A percentile compares a stretch with the other conserved stretches of the same genome.
phyloP scores from a whole-genome alignment of 78 protist genomes.

The Anaeramoeba flamelloides region DNA sequence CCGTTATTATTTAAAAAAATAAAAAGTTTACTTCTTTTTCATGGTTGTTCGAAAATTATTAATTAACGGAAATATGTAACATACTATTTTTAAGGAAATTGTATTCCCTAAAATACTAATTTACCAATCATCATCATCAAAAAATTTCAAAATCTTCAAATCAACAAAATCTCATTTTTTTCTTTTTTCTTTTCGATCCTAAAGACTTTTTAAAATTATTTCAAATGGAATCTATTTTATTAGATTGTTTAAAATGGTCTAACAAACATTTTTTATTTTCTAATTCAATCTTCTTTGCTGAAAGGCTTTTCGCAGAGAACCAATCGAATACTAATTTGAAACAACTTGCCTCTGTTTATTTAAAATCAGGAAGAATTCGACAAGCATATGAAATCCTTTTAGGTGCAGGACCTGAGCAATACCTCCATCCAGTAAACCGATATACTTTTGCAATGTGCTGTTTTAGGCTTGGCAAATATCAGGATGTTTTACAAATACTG shows the following conservation, averaged over 20 bases:
- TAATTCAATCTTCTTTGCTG: constrained; percentile 23
- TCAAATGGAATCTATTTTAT: not conserved
- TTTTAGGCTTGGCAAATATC: not conserved
- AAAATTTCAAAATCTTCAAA: too few species aligned
- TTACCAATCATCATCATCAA: too few species aligned
- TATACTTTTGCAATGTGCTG: constrained; percentile 13
- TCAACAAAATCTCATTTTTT: too few species aligned
- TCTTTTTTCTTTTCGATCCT: too few species aligned
- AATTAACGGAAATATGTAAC: too few species aligned
- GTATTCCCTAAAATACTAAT: too few species aligned
- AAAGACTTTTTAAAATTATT: too few species aligned
- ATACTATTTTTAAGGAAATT: too few species aligned
- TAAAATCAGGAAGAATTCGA: not conserved
- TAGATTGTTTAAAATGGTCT: not conserved
- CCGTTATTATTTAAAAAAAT: too few species aligned
- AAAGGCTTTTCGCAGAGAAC: constrained; percentile 11
- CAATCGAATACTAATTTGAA: not conserved
- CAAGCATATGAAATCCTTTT: not conserved
- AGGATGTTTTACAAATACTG: not conserved
- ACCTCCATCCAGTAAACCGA: not conserved
- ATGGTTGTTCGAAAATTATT: too few species aligned
- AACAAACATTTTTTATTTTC: not conserved
- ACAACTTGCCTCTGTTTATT: constrained; percentile 4
- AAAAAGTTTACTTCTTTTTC: too few species aligned
- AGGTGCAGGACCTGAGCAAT: not conserved